Conservation (phyloP, 1,139 yeast genomes). For the Lodderomyces parapsilosis region DNA sequence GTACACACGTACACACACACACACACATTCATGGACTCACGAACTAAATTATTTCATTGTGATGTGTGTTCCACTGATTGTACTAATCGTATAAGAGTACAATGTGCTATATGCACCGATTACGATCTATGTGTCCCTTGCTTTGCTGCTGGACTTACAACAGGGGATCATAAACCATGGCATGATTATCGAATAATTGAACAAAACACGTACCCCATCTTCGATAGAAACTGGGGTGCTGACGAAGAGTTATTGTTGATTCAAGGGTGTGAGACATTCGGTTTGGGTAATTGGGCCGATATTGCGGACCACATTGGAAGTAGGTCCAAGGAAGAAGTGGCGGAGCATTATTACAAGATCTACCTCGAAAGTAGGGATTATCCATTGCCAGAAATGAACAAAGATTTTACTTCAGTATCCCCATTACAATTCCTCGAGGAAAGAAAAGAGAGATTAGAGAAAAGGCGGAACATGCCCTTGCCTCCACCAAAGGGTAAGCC, state of each 20-base stretch:
- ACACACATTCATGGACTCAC: conserved; percentile 26
- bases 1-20: conserved; percentile 24
- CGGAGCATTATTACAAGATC: conserved; percentile 69
- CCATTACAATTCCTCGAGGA: conserved; percentile 69
- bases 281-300: conserved; percentile 97
- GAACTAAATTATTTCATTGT: conserved; percentile 71
- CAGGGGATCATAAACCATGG: conserved; percentile 90
- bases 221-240: conserved; percentile 94
- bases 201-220: conserved; percentile 92
- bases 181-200: conserved; percentile 92
- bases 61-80: conserved; percentile 95
- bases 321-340: conserved; percentile 88
- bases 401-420: conserved; percentile 59
- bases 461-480: conserved; percentile 61
- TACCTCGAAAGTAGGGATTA: conserved; percentile 70
- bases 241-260: conserved; percentile 88
- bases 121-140: conserved; percentile 97
- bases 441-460: conserved; percentile 72
- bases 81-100: conserved; percentile 83
- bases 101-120: conserved; percentile 90
- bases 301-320: conserved; percentile 94
- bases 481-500: conserved; percentile 84
- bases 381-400: conserved; percentile 80
- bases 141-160: conserved; percentile 77
- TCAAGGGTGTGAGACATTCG: conserved; percentile 89